Evolutionary conservation across 2,329 filamentous ascomycete species (phyloP).

Genomic region (Venturia nashicola): DNA sequence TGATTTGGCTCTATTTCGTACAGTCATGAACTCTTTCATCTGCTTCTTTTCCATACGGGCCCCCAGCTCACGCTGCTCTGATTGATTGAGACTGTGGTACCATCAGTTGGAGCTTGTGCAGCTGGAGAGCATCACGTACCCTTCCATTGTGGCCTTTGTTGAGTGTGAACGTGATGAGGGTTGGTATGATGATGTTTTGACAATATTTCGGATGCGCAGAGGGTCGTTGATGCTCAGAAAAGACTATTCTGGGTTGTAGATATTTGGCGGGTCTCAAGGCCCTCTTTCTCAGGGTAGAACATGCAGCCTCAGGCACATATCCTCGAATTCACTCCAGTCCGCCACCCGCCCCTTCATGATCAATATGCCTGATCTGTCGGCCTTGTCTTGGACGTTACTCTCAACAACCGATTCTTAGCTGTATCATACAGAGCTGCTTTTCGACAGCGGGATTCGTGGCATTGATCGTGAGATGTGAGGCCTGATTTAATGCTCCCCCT

Average conservation of each 20-base stretch:
- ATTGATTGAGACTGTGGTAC: slow-evolving; percentile 48
- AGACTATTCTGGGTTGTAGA: neutral
- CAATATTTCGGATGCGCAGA: neutral
- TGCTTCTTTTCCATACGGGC: slow-evolving; percentile 94
- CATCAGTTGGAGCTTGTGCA: slow-evolving; percentile 5
- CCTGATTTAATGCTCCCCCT: neutral
- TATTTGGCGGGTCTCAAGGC: neutral
- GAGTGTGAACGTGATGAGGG: neutral
- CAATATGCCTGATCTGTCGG: no score
- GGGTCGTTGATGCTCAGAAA: neutral
- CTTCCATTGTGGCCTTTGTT: slow-evolving; percentile 21
- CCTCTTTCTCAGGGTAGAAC: neutral
- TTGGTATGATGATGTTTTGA: neutral
- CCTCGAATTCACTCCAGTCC: no score
- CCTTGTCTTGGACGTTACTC: no score
- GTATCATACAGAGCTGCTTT: neutral
- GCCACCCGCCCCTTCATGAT: no score
- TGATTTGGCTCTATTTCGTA: slow-evolving; percentile 36
- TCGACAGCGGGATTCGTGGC: neutral
- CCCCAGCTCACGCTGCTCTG: slow-evolving; percentile 88
- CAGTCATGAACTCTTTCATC: slow-evolving; percentile 97
- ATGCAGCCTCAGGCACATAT: neutral
- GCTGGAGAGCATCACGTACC: slow-evolving; percentile 9
- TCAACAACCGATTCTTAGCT: no score
- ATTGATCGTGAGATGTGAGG: neutral